Percentiles rank a stretch among this genome's conserved stretches.
phyloP scores from a whole-genome alignment of 805 yeast genomes.

The Pichia thaimueangensis region DNA sequence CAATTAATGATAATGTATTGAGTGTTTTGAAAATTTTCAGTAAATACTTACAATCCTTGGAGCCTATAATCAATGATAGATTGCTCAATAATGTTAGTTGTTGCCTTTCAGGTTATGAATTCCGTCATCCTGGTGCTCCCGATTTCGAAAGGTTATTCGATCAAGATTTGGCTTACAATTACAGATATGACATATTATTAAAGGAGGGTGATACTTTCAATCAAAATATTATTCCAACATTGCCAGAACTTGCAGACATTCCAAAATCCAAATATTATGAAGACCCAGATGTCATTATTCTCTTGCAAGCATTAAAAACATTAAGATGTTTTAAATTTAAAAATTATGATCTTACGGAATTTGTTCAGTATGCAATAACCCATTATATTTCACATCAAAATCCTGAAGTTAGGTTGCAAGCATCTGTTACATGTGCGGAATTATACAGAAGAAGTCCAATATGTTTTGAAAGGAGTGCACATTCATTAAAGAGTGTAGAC shows the following conservation, averaged over 20 bases:
- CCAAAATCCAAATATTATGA: conserved; percentile 22
- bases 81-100: conserved; percentile 64
- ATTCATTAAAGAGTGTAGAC: conserved; percentile 75
- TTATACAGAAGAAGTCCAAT: conserved; percentile 75
- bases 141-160: conserved; percentile 54
- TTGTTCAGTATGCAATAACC: conserved; percentile 80
- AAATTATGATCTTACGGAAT: conserved; percentile 74
- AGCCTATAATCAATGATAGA: conserved; percentile 63
- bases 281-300: conserved; percentile 34
- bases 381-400: conserved; percentile 76
- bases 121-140: conserved; percentile 83
- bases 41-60: conserved; percentile 72
- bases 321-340: conserved; percentile 68
- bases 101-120: conserved; percentile 74
- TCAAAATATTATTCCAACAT: conserved; percentile 14
- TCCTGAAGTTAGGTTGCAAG: conserved; percentile 72
- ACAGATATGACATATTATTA: conserved; percentile 65
- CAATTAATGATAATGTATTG: conserved; percentile 78
- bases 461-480: conserved; percentile 74
- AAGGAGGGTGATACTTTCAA: conserved; percentile 51
- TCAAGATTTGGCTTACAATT: conserved; percentile 63
- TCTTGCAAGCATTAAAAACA: conserved; percentile 75
- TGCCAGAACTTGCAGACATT: conserved; percentile 18
- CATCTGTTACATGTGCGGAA: conserved; percentile 77
- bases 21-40: conserved; percentile 64